A percentile compares a stretch with the other conserved stretches of the same genome.
Evolutionary conservation across 768 basidiomycete genomes (phyloP).

Genomic region (Amanita inopinata): DNA sequence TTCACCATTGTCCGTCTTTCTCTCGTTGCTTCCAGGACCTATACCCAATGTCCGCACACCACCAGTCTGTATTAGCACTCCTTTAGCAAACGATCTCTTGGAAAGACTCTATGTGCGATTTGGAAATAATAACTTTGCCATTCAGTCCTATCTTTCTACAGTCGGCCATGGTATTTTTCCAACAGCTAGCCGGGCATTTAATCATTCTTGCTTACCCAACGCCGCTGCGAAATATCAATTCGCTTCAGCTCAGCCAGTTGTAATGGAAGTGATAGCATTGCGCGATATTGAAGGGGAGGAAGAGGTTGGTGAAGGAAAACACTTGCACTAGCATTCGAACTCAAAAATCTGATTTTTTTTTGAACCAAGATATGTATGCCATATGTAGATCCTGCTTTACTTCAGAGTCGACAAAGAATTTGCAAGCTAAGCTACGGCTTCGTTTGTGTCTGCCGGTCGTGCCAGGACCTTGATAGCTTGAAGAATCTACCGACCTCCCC

Average conservation of each 20-base stretch:
- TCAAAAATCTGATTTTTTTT: slow-evolving; percentile 6
- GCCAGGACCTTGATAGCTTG: slow-evolving; percentile 31
- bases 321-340: neutral
- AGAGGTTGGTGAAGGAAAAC: slow-evolving; percentile 39
- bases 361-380: slow-evolving; percentile 53
- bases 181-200: slow-evolving; percentile 68
- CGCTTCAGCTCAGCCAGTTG: slow-evolving; percentile 23
- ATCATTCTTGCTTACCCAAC: slow-evolving; percentile 75
- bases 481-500: slow-evolving; percentile 31
- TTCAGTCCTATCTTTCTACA: slow-evolving; percentile 63
- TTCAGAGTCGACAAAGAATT: slow-evolving; percentile 48
- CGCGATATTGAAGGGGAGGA: slow-evolving; percentile 45
- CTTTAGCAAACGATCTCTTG: slow-evolving; percentile 19
- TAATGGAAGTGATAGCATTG: slow-evolving; percentile 61
- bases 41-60: slow-evolving; percentile 12
- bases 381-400: slow-evolving; percentile 70
- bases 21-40: slow-evolving; percentile 38
- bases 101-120: slow-evolving; percentile 46
- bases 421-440: slow-evolving; percentile 61
- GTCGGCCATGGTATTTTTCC: slow-evolving; percentile 73
- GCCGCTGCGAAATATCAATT: slow-evolving; percentile 55
- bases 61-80: slow-evolving; percentile 23
- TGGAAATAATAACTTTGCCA: slow-evolving; percentile 73
- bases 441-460: slow-evolving; percentile 51
- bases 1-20: slow-evolving; percentile 24